Base-by-base conservation (phyloP, 164 flowering plant species). In the Stephania japonica region DNA sequence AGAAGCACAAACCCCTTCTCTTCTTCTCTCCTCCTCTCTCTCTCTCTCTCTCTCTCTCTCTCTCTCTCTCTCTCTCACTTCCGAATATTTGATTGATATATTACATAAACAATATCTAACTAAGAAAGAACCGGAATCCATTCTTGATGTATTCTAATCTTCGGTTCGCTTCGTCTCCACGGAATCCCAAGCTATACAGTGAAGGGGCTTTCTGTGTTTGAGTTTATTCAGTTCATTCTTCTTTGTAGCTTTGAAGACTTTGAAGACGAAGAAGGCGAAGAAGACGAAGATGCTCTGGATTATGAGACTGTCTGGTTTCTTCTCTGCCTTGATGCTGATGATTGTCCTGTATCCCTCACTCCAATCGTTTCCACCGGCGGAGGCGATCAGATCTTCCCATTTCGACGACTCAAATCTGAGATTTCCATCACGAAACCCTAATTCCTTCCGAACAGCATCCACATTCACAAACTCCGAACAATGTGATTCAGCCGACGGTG, bases 331-430 rank as follows among this genome's bases (percentile, higher is more conserved):
- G 42, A 79, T 85, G 86, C 75, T 83, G 7, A 72, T 84, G 84
- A 78, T 88, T 53, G 81, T 87, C 8, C 70, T 89, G 6, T 84
- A 88, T 1, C 90, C 90, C 5, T 88, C 91, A 7, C 75, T 86
- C 0, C 89, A 87, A 65, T 88, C 93, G 0, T 84, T 85, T 41
- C 93, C 85, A 7, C 92, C 92, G 0, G 92, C 92, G 3, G 91
- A 84, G 71, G 91, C 89, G 43, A 86, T 83, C 53, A 80, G 89
- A 73, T 87, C 94, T 49, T 80, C 88, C 4, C 81, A 83, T 61
- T 69, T 76, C 19, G 87, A 81, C 71, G 23, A 53, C 24, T 72
- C 38, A 0, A 32, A 79, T 42, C 79, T 78, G 69, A 79, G 84
- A 3, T 73, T 78, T 6, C 80, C 85, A 4, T 53, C 64, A 14